Base-by-base conservation (phyloP, 495 filamentous ascomycete genomes). In the Viridothelium virens region DNA sequence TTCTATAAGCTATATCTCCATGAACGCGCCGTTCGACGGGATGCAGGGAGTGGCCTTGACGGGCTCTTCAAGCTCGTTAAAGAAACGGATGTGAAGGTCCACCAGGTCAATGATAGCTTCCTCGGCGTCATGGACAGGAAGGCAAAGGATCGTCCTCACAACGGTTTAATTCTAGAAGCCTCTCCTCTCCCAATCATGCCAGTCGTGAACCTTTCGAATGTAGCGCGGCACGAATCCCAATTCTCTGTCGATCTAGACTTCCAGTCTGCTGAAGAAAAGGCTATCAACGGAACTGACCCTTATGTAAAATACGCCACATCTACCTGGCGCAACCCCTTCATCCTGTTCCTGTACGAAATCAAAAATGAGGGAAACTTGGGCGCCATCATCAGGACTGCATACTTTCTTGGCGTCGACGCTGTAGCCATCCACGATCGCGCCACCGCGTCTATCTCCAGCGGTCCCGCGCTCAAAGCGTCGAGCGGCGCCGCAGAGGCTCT, bases 321-420 rank as follows among this genome's bases (percentile, higher is more conserved):
- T 63, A 73, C 70, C 5, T 75, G 74, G 75, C 82, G 90, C 66
- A 87, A 86, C 64, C 94, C 94, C 0, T 81, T 98, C 38, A 77
- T 96, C 18, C 77, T 97, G 12, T 78, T 96, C 41, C 78, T 97
- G 11, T 90, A 98, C 69, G 85, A 86, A n/a, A 86, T 98, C 56
- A 72, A 78, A 9, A 93, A 98, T 75, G 86, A 91, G 2, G 92
- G 91, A 1, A 98, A 98, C 74, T 78, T 97, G 2, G 94, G 94
- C 37, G 88, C 87, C 2, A 96, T 97, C 65, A 79, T 97, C 39
- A 89, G 94, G 31, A 87, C 90, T 31, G 89, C 90, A 3, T 86
- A 89, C 70, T 98, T 90, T 75, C 83, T 96, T 2, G 94, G 94
- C 46, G 87, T 89, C 14, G 87, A 90, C 66, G 91, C 89, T 6